Base-by-base conservation (phyloP, 768 basidiomycete genomes). In the Mycena metata region DNA sequence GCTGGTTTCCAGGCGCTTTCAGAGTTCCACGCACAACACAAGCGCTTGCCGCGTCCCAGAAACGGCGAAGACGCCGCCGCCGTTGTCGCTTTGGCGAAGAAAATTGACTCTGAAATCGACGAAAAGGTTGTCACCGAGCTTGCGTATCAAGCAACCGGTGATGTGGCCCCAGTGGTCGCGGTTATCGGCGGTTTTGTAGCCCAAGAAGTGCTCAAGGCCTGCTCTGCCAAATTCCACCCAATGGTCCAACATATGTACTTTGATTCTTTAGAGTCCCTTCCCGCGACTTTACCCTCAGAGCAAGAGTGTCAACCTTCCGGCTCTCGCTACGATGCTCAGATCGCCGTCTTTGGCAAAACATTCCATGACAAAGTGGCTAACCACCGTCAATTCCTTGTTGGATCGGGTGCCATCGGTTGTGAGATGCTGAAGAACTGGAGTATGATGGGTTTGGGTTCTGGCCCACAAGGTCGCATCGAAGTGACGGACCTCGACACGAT, bases 351-450 rank as follows among this genome's bases (percentile, higher is more conserved):
- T 75, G 98, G 98, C 8, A 93, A 90, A 79, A 76, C 81, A 2
- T 99, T 99, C 90, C 98, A 99, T 72, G 86, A 92, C 45, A 98
- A 94, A 84, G 91, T 99, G 68, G 87, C 89, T 46, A 92, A 93
- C 76, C 90, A 95, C 77, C 88, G 93, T 30, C 94, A 99, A 75
- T 99, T 99, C 88, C 87, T 99, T 50, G 98, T 99, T 63, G 98
- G 98, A 11, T 91, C 97, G n/a, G 98, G 98, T 50, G 98, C 98
- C 41, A 99, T 99, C 77, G 98, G 98, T 21, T 99, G 98, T 77
- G 98, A 99, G 83, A 99, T 99, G 98, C 83, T 99, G 75, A 99
- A 99, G 86, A 99, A 99, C 80, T 99, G 98, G 98, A 93, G 94
- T 72, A 94, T 99, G 95, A 97, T 99, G 87, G 98, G 98, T 68